phyloP scores from a whole-genome alignment of 1,139 yeast species.

The Blastobotrys proliferans region DNA sequence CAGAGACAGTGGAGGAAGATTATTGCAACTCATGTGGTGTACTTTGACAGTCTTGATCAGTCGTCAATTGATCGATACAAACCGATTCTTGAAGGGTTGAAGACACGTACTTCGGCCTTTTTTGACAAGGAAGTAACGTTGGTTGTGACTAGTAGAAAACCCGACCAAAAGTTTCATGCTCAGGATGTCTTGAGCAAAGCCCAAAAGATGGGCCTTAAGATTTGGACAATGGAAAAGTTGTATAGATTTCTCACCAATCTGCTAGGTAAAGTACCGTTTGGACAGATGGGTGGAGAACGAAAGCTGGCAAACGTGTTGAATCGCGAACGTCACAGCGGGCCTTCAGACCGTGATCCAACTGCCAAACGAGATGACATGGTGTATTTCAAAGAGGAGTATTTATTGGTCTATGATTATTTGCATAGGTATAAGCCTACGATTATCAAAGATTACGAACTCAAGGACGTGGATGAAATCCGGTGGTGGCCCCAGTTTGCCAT shows the following conservation, averaged over 20 bases:
- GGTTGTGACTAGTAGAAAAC: slow-evolving; percentile 49
- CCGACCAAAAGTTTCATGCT: slow-evolving; percentile 22
- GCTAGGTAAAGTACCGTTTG: slow-evolving; percentile 27
- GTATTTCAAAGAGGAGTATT: slow-evolving; percentile 71
- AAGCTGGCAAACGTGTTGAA: slow-evolving; percentile 62
- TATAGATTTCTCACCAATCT: slow-evolving; percentile 72
- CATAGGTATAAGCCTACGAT: slow-evolving; percentile 81
- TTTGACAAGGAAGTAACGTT: slow-evolving; percentile 78
- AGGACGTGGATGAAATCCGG: slow-evolving; percentile 42
- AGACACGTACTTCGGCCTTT: slow-evolving; percentile 55
- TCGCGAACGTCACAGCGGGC: slow-evolving; percentile 82
- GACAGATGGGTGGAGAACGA: slow-evolving; percentile 20
- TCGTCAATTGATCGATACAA: slow-evolving; percentile 47
- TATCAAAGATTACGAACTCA: slow-evolving; percentile 66
- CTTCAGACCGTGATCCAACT: slow-evolving; percentile 83
- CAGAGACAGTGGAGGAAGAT: slow-evolving; percentile 76
- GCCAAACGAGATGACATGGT: slow-evolving; percentile 82
- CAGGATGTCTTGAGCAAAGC: slow-evolving; percentile 70
- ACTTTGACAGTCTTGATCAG: slow-evolving; percentile 70
- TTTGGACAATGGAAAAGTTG: slow-evolving; percentile 87
- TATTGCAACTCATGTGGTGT: slow-evolving; percentile 69
- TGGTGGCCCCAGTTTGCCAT: slow-evolving; percentile 47
- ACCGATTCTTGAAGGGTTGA: slow-evolving; percentile 35
- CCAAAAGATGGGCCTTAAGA: slow-evolving; percentile 56
- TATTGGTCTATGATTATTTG: slow-evolving; percentile 76